Evolutionary conservation across 768 basidiomycete genomes (phyloP).

Genomic region (Rhizopogon rudus): DNA sequence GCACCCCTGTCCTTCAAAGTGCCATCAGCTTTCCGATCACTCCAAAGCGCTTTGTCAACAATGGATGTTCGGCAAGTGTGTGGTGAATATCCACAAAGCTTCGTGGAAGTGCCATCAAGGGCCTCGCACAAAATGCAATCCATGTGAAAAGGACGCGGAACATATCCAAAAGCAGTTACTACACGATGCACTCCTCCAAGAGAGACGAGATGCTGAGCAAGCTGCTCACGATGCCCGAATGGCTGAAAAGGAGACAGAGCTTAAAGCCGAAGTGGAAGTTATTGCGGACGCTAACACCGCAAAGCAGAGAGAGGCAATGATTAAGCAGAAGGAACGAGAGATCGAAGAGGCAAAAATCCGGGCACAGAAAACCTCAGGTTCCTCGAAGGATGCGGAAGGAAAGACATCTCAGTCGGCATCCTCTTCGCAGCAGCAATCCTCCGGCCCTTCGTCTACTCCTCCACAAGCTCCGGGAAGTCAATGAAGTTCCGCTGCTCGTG

Average conservation of each 20-base stretch:
- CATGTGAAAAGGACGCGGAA: conserved; percentile 38
- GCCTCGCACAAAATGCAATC: conserved; percentile 29
- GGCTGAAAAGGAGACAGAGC: conserved; percentile 34
- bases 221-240: conserved; percentile 31
- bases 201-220: conserved; percentile 38
- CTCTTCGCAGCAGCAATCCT: neutral
- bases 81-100: conserved; percentile 33
- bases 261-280: conserved; percentile 24
- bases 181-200: conserved; percentile 31
- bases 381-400: neutral
- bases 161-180: conserved; percentile 30
- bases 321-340: conserved; percentile 38
- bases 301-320: conserved; percentile 25
- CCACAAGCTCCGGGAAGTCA: neutral
- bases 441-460: neutral
- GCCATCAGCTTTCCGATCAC: conserved; percentile 52
- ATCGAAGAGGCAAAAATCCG: conserved; percentile 23
- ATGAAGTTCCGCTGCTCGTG: neutral
- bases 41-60: conserved; percentile 44
- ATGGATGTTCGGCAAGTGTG: conserved; percentile 32
- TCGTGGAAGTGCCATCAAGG: conserved; percentile 36
- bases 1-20: conserved; percentile 53
- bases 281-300: conserved; percentile 29
- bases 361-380: neutral
- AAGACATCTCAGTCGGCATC: neutral